Conservation (phyloP, 208 protist genomes). For the Wallacemonas sp. region DNA sequence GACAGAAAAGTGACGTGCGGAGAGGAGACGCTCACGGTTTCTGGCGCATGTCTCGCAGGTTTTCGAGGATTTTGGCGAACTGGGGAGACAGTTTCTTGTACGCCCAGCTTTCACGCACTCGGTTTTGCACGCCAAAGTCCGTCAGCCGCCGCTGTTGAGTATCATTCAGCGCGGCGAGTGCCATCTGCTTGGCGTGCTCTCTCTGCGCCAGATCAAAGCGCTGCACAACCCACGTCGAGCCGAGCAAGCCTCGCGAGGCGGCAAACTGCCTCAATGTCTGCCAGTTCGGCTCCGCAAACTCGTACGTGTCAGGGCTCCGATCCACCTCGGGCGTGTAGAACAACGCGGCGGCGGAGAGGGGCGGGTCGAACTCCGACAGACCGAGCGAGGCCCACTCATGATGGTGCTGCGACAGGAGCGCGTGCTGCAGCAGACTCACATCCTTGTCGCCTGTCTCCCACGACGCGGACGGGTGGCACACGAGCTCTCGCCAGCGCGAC, state of each 20-base stretch:
- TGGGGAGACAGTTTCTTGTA: constrained; percentile 66
- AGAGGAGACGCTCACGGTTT: not conserved
- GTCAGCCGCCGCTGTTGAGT: constrained; percentile 42
- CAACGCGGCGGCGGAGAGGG: constrained; percentile 36
- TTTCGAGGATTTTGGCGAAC: constrained; percentile 40
- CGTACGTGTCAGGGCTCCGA: constrained; percentile 43
- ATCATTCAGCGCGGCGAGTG: constrained; percentile 10
- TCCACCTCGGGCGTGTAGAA: constrained; percentile 72
- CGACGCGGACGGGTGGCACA: constrained; percentile 23
- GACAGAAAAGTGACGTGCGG: too few species aligned
- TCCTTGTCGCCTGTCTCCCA: constrained; percentile 39
- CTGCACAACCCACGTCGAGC: constrained; percentile 46
- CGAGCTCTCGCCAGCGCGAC: constrained; percentile 39
- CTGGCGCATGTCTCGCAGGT: constrained; percentile 41
- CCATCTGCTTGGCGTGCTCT: constrained; percentile 33
- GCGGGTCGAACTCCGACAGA: constrained; percentile 44
- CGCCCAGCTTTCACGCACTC: constrained; percentile 29
- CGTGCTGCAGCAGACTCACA: constrained; percentile 49
- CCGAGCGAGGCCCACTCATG: constrained; percentile 48
- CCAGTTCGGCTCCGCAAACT: constrained; percentile 55
- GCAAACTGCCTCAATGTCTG: constrained; percentile 59
- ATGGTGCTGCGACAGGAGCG: constrained; percentile 25
- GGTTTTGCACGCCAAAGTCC: constrained; percentile 44
- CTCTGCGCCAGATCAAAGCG: constrained; percentile 60
- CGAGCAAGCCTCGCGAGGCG: constrained; percentile 51